A percentile compares a stretch with the other conserved stretches of the same genome.
These are phyloP conservation scores for Clarireedia homoeocarpa DNA, from an alignment of 2,329 filamentous ascomycete genomes.

Conservation along the genomic window DNA sequence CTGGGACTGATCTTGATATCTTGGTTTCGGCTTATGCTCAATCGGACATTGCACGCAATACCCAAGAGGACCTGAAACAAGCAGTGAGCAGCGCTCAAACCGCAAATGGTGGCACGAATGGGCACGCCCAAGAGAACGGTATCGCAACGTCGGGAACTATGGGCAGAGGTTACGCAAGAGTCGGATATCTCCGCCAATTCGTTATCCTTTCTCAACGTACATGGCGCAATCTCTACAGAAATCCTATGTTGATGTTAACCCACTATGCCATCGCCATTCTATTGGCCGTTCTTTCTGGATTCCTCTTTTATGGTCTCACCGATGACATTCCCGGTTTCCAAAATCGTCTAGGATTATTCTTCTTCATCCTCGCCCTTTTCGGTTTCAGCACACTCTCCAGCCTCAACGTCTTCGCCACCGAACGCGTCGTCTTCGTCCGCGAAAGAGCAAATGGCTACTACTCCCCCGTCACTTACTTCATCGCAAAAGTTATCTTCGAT, in stretches of 20 bases:
- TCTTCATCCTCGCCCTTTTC: conserved; percentile 92
- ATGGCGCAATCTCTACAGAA: conserved; percentile 95
- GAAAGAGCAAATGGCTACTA: conserved; percentile 98
- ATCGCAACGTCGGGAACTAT: conserved; percentile 41
- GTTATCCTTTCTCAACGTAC: conserved; percentile 81
- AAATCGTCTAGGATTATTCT: conserved; percentile 92
- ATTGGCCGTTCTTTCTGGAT: conserved; percentile 87
- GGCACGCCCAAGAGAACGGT: conserved; percentile 43
- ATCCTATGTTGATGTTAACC: conserved; percentile 96
- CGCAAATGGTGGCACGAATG: conserved; percentile 57
- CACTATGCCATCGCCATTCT: conserved; percentile 97
- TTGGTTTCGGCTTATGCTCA: conserved; percentile 68
- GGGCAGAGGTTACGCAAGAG: conserved; percentile 73
- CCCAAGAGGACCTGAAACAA: conserved; percentile 70
- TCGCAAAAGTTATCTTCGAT: conserved; percentile 96
- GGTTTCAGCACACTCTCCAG: conserved; percentile 95
- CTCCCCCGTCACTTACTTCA: conserved; percentile 85
- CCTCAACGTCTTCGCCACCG: conserved; percentile 85
- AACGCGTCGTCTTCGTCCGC: conserved; percentile 82
- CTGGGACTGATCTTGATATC: conserved; percentile 70
- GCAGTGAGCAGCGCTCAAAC: conserved; percentile 56
- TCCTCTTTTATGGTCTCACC: conserved; percentile 90
- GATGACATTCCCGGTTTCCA: conserved; percentile 97
- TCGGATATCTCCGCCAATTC: conserved; percentile 77
- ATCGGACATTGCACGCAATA: conserved; percentile 68